Evolutionary conservation across 2,329 filamentous ascomycete genomes (phyloP), one percentile per base, ranked within the genome.

Genomic region (Hypocrella siamensis): DNA sequence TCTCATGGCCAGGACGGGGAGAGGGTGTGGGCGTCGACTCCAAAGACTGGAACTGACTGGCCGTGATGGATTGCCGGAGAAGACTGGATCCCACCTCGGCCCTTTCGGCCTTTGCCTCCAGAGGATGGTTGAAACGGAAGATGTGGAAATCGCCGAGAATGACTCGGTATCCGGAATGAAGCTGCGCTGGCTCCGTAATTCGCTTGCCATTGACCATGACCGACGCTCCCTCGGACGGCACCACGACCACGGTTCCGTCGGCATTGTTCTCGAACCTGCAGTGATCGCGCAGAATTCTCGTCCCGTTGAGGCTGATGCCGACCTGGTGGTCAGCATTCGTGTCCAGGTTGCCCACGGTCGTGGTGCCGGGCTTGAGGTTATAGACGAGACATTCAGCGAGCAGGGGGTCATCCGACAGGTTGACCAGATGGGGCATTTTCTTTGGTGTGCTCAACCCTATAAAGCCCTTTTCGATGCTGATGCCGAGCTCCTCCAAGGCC

Each of bases 351-450:
- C 90, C 90, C 15, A 98, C 90, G 0, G 82, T 88, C 0, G 90
- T 98, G 7, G 75, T 81, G 19, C 90, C 90, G 6, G 90, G 88
- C 54, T 98, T 98, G 43, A 98, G 70, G 47, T 98, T 98, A 60
- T 98, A 98, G 25, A 98, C 84, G 35, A 98, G 63, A 57, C 90
- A 98, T 58, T 98, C 90, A 5, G 88, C 86, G 28, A 98, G 67
- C 19, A 98, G 65, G 7, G 90, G 90, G 48, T 90, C 82, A 49
- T 90, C 82, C n/a, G 86, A 94, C 43, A 98, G 60, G 52, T 98
- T 98, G 56, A 98, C 90, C 56, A 98, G 60, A 73, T 98, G 90
- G 7, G 90, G 90, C 83, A 96, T 98, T 58, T 94, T 94, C 61
- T 98, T 98, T 1, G 90, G 90, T 15, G 86, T 96, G 37, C 84